A percentile compares a stretch with the other conserved stretches of the same genome.
These are phyloP conservation scores for Phytophthora litchii DNA, from an alignment of 352 stramenopile genomes.

Conservation along the genomic window DNA sequence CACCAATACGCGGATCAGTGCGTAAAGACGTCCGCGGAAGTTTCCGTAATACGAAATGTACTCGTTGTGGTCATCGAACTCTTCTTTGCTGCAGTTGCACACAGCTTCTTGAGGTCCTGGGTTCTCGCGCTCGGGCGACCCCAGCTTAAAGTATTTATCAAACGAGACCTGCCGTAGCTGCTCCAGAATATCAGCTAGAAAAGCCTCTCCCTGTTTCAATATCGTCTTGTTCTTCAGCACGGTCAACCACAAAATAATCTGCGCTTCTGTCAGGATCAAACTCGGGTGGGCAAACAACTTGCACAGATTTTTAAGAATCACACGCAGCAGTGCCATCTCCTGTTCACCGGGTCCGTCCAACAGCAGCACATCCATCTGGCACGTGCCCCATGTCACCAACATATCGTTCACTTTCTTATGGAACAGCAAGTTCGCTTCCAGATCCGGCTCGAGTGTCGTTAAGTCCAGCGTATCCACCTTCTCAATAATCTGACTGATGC, in stretches of 20 bases:
- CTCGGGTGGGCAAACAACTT: conserved; percentile 71
- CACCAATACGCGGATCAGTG: conserved; percentile 70
- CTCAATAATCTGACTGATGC: conserved; percentile 59
- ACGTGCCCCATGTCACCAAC: conserved; percentile 71
- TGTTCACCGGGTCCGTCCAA: conserved; percentile 41
- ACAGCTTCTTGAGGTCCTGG: conserved; percentile 32
- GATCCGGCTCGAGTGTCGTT: conserved; percentile 42
- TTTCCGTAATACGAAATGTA: conserved; percentile 81
- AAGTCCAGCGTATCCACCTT: conserved; percentile 60
- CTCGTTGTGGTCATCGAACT: conserved; percentile 80
- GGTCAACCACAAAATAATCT: conserved; percentile 78
- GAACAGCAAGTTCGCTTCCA: conserved; percentile 63
- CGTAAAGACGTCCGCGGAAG: conserved; percentile 80
- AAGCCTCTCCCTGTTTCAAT: conserved; percentile 50
- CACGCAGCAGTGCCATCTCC: conserved; percentile 54
- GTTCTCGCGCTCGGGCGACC: conserved; percentile 64
- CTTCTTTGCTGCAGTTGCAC: conserved; percentile 52
- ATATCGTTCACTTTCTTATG: conserved; percentile 82
- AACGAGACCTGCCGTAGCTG: conserved; percentile 67
- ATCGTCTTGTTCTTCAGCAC: conserved; percentile 75
- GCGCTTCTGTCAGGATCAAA: conserved; percentile 69
- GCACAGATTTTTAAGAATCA: conserved; percentile 54
- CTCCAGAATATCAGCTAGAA: conserved; percentile 42
- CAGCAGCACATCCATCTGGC: conserved; percentile 67
- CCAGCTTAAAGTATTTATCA: conserved; percentile 84